Conservation (phyloP, 2,329 filamentous ascomycete genomes). For the Paracorniculantispora psalliotae region DNA sequence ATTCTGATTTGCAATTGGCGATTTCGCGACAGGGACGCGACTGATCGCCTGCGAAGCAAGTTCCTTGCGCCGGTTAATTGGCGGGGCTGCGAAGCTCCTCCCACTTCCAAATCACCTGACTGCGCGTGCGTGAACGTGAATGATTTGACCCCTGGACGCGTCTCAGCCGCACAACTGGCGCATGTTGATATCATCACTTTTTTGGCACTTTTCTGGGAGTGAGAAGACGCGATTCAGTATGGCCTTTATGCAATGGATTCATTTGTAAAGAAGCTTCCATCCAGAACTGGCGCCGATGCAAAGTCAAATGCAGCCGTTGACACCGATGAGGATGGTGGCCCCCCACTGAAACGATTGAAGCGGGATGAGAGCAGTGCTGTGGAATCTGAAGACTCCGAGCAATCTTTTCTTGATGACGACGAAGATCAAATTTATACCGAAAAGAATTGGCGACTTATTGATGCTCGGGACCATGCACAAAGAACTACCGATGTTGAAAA, state of each 20-base stretch:
- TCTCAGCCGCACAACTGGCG: background rate
- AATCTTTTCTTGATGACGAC: constrained; percentile 16
- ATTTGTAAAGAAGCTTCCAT: constrained; percentile 16
- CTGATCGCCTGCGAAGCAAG: background rate
- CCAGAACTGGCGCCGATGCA: background rate
- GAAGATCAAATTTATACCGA: constrained; percentile 22
- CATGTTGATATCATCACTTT: background rate
- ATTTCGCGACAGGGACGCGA: constrained; percentile 1
- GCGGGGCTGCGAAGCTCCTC: constrained; percentile 1
- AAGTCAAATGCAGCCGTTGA: background rate
- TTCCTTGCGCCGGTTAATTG: background rate
- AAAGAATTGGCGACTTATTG: constrained; percentile 15
- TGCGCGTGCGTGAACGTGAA: constrained; percentile 8
- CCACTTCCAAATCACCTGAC: constrained; percentile 11
- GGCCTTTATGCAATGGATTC: constrained; percentile 1
- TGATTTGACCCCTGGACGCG: background rate
- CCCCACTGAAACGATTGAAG: constrained; percentile 29
- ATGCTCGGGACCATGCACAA: constrained; percentile 8
- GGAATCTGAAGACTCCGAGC: constrained; percentile 21
- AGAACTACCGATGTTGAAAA: constrained; percentile 34
- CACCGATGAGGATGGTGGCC: background rate
- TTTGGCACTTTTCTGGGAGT: background rate
- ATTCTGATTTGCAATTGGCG: background rate
- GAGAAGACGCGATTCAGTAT: background rate
- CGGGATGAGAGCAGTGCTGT: constrained; percentile 20